Base-by-base conservation (phyloP, 495 filamentous ascomycete species). In the Podospora australis region DNA sequence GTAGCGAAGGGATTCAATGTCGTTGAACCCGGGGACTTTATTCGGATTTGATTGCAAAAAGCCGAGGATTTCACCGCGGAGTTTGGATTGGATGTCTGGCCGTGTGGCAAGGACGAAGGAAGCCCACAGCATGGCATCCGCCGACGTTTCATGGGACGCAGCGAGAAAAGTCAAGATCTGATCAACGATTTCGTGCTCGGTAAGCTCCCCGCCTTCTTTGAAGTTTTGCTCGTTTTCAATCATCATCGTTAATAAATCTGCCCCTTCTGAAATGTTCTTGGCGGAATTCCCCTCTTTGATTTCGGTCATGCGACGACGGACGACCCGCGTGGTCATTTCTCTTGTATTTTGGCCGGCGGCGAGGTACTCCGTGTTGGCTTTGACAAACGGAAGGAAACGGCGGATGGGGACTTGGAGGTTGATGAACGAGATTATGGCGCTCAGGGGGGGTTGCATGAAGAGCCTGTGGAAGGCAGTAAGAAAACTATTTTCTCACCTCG, bases 251-350 rank as follows among this genome's bases (percentile, higher is more conserved):
- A 39, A 19, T 4, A 39, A 17, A 19, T 39, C 36, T 4, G 14
- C 20, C 4, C 36, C 36, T 9, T 22, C 17, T 9, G 13, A 13
- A 77, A 81, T 48, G 84, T 61, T 35, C 84, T 83, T 48, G 82
- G 79, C 19, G 6, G 26, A 6, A 28, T 28, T 26, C 32, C 6
- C 53, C 23, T 34, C 47, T 16, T 13, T 4, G 4, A 64, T 69
- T 50, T 57, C 50, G 2, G 24, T 20, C 14, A 57, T 55, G 16
- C 58, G 54, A 17, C 47, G 5, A 14, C 41, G 35, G 23, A 64
- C 55, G 39, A 32, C 39, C 2, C 26, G 23, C 26, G 48, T 46
- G 8, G 59, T 28, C 50, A 59, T 48, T 0, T 25, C 14, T 1
- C 54, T 44, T 16, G 57, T 30, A 3, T 51, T 44, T 0, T 35